Base-by-base conservation (phyloP, 352 stramenopile genomes). In the Phytophthora megakarya region DNA sequence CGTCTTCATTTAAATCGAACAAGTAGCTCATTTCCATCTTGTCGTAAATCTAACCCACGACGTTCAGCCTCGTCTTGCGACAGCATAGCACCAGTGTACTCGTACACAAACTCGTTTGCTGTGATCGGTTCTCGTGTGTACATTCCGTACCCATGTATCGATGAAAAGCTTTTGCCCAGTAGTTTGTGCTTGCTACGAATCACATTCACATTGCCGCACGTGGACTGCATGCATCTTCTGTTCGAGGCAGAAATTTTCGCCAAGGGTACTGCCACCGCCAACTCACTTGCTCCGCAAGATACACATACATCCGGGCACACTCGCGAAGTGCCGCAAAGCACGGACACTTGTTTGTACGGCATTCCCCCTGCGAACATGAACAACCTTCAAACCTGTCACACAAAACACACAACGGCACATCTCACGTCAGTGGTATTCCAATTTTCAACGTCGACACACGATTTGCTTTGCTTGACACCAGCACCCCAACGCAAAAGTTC, bases 1-100 rank as follows among this genome's bases (percentile, higher is more conserved):
- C 80, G 30, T 98, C 92, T 39, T 87, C 81, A 52, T 91, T 96
- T 33, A 97, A 52, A 65, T 97, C 90, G 66, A 98, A 98, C 18
- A 98, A 46, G 56, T 95, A 98, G 19, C 72, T 84, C 60, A n/a
- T n/a, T n/a, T n/a, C n/a, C n/a, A n/a, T n/a, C n/a, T n/a, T n/a
- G n/a, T n/a, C 83, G 67, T 95, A 93, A 47, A 96, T 83, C 10
- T 56, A 61, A 15, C 88, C n/a, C 88, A 59, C 77, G 75, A 0
- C 77, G 58, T 51, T 86, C 77, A 1, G 80, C 75, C 37, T 89
- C 77, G 47, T 87, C 73, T 19, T 85, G 71, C 1, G 78, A 84
- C 15, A 84, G 64, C 45, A 88, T 76, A 2, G 73, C 76, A 16
- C 75, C 78, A 0, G 45, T 70, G 45, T 88, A 85, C 57, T 88